Evolutionary conservation across 2,329 filamentous ascomycete species (phyloP).

Genomic region (Aspergillus neotritici): DNA sequence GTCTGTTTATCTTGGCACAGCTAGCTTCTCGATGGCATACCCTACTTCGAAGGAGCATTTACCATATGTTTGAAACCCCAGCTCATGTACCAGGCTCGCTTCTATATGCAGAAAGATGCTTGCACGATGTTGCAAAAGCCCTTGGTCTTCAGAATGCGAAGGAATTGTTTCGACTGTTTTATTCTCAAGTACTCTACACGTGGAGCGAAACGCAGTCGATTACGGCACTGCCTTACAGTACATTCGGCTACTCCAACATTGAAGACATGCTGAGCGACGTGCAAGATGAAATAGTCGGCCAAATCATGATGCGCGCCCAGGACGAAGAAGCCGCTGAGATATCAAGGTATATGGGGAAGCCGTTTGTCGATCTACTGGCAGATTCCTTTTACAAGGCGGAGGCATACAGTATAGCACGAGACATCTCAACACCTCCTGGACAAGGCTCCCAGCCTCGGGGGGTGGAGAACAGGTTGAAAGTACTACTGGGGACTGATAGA

Average conservation of each 20-base stretch:
- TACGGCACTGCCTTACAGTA: constrained; percentile 70
- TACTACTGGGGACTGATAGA: constrained; percentile 59
- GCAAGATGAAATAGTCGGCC: constrained; percentile 70
- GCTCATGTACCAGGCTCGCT: constrained; percentile 62
- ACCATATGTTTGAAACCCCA: constrained; percentile 89
- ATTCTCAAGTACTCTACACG: constrained; percentile 82
- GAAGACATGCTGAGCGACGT: constrained; percentile 63
- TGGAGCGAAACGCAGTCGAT: constrained; percentile 70
- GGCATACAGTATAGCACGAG: constrained; percentile 77
- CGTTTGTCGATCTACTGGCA: constrained; percentile 55
- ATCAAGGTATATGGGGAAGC: constrained; percentile 51
- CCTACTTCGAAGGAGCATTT: constrained; percentile 77
- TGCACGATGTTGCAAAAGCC: constrained; percentile 59
- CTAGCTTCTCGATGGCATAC: constrained; percentile 82
- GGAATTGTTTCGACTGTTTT: constrained; percentile 75
- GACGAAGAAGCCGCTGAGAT: constrained; percentile 58
- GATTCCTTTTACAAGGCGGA: constrained; percentile 70
- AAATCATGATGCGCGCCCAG: constrained; percentile 76
- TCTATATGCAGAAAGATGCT: constrained; percentile 66
- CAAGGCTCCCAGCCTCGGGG: constrained; percentile 47
- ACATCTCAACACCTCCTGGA: constrained; percentile 51
- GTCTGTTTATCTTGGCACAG: constrained; percentile 68
- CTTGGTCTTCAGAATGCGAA: constrained; percentile 61
- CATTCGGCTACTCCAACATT: constrained; percentile 72
- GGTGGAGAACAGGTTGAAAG: constrained; percentile 61